Conservation (phyloP, 179 eudicot species). For the Beta corolliflora region DNA sequence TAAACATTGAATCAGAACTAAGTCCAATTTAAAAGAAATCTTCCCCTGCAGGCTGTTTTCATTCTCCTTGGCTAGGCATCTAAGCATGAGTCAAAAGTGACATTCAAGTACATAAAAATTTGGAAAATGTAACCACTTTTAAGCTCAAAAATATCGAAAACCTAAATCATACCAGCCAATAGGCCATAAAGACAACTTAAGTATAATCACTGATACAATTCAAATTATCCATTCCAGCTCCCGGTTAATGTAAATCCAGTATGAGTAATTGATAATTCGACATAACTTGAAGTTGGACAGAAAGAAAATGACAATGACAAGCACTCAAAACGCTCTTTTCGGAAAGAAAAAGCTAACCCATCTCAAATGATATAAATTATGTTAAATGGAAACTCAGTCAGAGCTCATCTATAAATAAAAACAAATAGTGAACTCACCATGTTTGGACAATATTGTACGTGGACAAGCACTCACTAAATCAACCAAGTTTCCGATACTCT, state of each 20-base stretch:
- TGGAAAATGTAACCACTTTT: background rate
- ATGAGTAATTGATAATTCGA: too few relatives aligned
- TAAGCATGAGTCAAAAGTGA: too few relatives aligned
- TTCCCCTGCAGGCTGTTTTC: background rate
- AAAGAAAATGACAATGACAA: background rate
- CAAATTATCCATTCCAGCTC: background rate
- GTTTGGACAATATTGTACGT: background rate
- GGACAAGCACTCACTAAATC: background rate
- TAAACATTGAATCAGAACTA: background rate
- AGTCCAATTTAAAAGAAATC: background rate
- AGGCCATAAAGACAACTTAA: background rate
- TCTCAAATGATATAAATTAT: background rate
- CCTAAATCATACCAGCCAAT: too few relatives aligned
- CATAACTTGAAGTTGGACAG: too few relatives aligned
- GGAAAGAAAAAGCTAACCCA: too few relatives aligned
- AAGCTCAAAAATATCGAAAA: background rate
- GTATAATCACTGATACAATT: background rate
- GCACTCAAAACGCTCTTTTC: background rate
- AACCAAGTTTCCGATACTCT: background rate
- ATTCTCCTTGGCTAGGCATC: too few relatives aligned
- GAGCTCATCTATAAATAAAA: background rate
- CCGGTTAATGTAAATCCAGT: too few relatives aligned
- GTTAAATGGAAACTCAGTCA: background rate
- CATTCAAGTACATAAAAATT: too few relatives aligned
- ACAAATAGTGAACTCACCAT: conserved; percentile 18